Base-by-base conservation (phyloP, 1,139 yeast genomes). In the Taphrina populina region DNA sequence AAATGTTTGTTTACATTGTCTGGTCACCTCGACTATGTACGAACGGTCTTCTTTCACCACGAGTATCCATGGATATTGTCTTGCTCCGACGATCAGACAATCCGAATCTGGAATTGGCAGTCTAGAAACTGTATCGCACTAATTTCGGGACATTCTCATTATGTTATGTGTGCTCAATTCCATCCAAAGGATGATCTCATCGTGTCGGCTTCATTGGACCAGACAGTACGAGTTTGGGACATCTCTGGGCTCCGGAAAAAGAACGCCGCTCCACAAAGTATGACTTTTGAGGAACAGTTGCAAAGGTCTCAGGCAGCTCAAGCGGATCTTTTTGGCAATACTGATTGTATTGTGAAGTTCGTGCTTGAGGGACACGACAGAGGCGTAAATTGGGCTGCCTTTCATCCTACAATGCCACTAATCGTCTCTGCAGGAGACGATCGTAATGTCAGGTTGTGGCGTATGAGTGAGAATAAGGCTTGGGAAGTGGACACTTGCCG, bases 71-170 rank as follows among this genome's bases (percentile, higher is more conserved):
- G 98, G 98, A 85, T 94, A 67, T 80, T 94, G 61, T 84, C 96
- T 20, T 84, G 95, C 62, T 88, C 96, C 36, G 99, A 94, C 70
- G 99, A 94, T 75, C 98, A 94, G 73, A 94, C 99, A 41, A 88
- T 94, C 64, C 80, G 98, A 68, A 92, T 94, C 64, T 94, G 99
- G 99, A 94, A 94, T 73, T 94, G 98, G 98, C 98, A 94, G 74
- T 90, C 90, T 69, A 83, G 98, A 65, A 58, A 47, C 29, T 95
- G 88, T 70, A 85, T 94, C 66, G 97, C 98, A 21, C 88, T 96
- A 66, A 76, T 94, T 65, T 92, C 98, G 5, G 98, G 99, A 60
- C 99, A 94, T 71, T 90, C 88, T 71, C 98, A 94, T 73, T 94
- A 94, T 70, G 97, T 94, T 59, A 87, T 92, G 95, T 85, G 95